Evolutionary conservation across 352 stramenopile species (phyloP), one percentile per base, ranked within the genome.

Genomic region (Globisporangium alternatum): DNA sequence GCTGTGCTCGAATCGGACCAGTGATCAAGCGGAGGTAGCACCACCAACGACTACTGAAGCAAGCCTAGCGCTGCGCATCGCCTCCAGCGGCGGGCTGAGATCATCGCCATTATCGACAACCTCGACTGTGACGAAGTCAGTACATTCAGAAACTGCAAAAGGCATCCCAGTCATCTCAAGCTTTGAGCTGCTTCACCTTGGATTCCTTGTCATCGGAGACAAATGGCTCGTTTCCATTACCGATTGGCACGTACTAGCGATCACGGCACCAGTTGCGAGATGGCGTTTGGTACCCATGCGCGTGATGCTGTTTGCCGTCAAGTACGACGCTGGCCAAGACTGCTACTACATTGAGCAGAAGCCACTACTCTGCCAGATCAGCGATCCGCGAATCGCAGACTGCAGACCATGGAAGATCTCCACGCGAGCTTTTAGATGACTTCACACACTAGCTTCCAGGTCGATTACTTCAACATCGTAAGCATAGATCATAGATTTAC

Each of bases 111-210:
- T 0, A 28, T 51, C n/a, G n/a, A 15, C n/a, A 28, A 30, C 44
- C 13, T 28, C 6, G 25, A 2, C 22, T 28, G n/a, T n/a, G n/a
- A n/a, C 43, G 19, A 25, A 48, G 5, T 12, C 43, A 4, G 2
- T 10, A 9, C 43, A 48, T 10, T 9, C 12, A 25, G 43, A n/a
- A n/a, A n/a, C n/a, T n/a, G 43, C 43, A 21, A 22, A 25, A 48
- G 43, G 5, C n/a, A 22, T 6, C 10, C 35, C 0, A 41, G 15
- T 67, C 10, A 21, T 75, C 7, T 63, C 64, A 17, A 66, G 47
- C 37, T 77, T 72, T 54, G 69, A 79, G 39, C 35, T 79, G 31
- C 21, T 72, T 44, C 66, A 63, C 7, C 25, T 79, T 0, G 67
- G 64, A 1, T 48, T 35, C 53, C 6, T 59, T 2, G 53, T 59